A percentile compares a stretch with the other conserved stretches of the same genome.
These are phyloP conservation scores for Nitzschia sp. DNA, from an alignment of 108 stramenopile genomes.

Conservation along the genomic window DNA sequence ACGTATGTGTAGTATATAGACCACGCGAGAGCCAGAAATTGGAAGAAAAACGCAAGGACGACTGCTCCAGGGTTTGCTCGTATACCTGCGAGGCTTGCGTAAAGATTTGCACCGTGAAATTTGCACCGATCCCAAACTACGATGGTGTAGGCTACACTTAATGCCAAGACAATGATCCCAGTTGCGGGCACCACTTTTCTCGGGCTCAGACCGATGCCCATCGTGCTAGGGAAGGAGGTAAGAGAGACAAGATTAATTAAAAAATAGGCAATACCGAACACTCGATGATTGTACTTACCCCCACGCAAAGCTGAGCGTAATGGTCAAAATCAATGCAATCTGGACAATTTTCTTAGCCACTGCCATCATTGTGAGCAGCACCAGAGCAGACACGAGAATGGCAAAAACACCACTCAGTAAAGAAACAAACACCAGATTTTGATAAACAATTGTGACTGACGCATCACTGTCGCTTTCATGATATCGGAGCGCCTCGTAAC, in stretches of 20 bases:
- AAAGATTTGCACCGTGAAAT: constrained; percentile 74
- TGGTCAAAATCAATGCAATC: constrained; percentile 65
- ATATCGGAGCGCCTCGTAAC: constrained; percentile 55
- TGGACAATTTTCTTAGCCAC: constrained; percentile 72
- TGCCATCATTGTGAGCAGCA: constrained; percentile 69
- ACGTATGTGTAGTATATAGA: constrained; percentile 74
- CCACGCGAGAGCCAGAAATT: constrained; percentile 65
- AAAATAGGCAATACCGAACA: constrained; percentile 57
- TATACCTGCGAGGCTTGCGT: constrained; percentile 61
- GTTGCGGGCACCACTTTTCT: constrained; percentile 79
- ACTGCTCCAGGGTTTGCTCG: constrained; percentile 63
- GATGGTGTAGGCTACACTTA: constrained; percentile 76
- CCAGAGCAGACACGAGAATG: constrained; percentile 52
- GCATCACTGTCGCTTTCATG: constrained; percentile 27
- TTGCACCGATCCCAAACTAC: constrained; percentile 82
- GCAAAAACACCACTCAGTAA: constrained; percentile 69
- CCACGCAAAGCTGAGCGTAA: constrained; percentile 81
- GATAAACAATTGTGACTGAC: constrained; percentile 54
- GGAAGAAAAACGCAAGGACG: constrained; percentile 65
- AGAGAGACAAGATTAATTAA: constrained; percentile 65
- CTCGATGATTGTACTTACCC: too few relatives aligned
- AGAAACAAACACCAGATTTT: constrained; percentile 65
- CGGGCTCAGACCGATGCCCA: constrained; percentile 83
- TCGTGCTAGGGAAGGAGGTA: constrained; percentile 79
- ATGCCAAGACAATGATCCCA: constrained; percentile 73